These are phyloP conservation scores for Dactylonectria estremocensis DNA, from an alignment of 2,329 filamentous ascomycete genomes.

Conservation along the genomic window DNA sequence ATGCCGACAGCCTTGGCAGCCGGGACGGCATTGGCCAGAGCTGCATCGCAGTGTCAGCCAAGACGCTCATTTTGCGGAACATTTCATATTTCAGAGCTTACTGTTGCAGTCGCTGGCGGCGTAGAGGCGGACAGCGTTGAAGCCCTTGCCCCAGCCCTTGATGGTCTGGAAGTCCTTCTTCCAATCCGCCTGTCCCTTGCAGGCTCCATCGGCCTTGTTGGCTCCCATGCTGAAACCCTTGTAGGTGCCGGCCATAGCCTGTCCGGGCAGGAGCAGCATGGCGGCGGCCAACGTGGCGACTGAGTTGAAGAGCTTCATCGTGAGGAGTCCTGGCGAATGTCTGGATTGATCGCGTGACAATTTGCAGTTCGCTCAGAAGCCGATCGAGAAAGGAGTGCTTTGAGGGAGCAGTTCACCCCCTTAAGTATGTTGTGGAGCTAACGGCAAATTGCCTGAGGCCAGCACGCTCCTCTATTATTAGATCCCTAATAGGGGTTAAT, in stretches of 20 bases:
- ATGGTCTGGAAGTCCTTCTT: slow-evolving; percentile 46
- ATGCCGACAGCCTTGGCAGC: slow-evolving; percentile 45
- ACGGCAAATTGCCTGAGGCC: not conserved
- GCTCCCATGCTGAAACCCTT: slow-evolving; percentile 46
- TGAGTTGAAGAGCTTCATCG: slow-evolving; percentile 41
- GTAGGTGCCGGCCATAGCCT: slow-evolving; percentile 42
- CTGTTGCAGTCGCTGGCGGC: slow-evolving; percentile 43
- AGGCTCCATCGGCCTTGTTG: slow-evolving; percentile 41
- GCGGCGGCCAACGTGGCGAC: slow-evolving; percentile 23
- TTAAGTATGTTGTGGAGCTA: not conserved
- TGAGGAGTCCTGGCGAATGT: not conserved
- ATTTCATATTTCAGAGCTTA: slow-evolving; percentile 13
- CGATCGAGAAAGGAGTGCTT: not conserved
- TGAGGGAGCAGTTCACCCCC: not conserved
- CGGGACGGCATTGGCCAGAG: slow-evolving; percentile 43
- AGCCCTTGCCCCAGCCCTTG: slow-evolving; percentile 46
- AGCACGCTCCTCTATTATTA: not conserved
- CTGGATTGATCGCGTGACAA: not conserved
- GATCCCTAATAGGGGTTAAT: not conserved
- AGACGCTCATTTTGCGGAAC: not conserved
- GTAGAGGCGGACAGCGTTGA: slow-evolving; percentile 45
- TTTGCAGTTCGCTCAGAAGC: not conserved
- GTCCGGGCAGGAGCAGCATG: slow-evolving; percentile 38
- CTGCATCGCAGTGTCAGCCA: slow-evolving; percentile 26
- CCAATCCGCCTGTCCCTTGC: slow-evolving; percentile 45